Evolutionary conservation across 345 rosid species (phyloP).

Genomic region (Brassica rapa): DNA sequence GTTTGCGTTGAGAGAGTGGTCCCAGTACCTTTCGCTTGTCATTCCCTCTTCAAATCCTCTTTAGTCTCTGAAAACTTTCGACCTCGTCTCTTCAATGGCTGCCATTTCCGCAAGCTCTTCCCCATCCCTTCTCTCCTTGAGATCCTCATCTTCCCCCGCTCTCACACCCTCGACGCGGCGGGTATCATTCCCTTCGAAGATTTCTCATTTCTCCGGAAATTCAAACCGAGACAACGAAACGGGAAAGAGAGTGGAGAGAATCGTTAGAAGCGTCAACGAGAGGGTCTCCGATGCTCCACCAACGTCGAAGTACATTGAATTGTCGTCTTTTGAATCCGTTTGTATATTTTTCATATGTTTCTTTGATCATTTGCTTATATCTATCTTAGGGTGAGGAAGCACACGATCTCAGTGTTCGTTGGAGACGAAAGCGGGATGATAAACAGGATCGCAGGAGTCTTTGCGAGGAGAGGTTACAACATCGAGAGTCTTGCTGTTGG

Average conservation of each 20-base stretch:
- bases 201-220: slow-evolving; percentile 7
- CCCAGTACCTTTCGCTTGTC: too few species aligned
- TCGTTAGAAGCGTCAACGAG: slow-evolving; percentile 43
- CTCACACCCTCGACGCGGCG: slow-evolving; percentile 23
- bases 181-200: slow-evolving; percentile 32
- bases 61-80: neutral
- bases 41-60: too few species aligned
- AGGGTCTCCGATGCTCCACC: slow-evolving; percentile 43
- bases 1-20: too few species aligned
- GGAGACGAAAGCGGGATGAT: slow-evolving; percentile 99
- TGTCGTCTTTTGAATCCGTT: neutral
- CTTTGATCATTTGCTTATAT: neutral
- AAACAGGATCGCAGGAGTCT: slow-evolving; percentile 94
- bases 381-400: slow-evolving; percentile 58
- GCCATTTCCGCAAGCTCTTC: slow-evolving; percentile 37
- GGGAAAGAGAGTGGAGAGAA: slow-evolving; percentile 33
- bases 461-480: slow-evolving; percentile 92
- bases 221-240: slow-evolving; percentile 10
- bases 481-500: slow-evolving; percentile 99
- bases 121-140: slow-evolving; percentile 19
- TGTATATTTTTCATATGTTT: neutral
- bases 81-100: slow-evolving; percentile 42
- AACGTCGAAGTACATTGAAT: slow-evolving; percentile 39
- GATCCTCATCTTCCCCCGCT: slow-evolving; percentile 24
- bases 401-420: slow-evolving; percentile 87